Conservation (phyloP, 139 green algal species). For the Chlamydomonas applanata region DNA sequence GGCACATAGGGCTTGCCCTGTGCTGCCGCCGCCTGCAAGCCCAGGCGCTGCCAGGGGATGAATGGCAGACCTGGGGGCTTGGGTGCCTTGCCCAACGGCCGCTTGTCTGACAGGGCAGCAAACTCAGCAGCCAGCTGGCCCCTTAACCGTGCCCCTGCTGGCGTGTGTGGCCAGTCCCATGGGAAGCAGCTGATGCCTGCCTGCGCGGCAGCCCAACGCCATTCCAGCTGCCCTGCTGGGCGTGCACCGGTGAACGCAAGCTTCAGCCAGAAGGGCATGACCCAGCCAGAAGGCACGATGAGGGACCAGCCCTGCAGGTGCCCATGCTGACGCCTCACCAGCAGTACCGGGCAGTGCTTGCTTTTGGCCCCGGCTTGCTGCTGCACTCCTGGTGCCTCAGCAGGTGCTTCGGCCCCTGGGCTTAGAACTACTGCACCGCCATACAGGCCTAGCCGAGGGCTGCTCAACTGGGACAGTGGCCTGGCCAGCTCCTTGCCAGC, state of each 20-base stretch:
- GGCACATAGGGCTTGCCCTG: not conserved
- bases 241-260: slow-evolving; percentile 25
- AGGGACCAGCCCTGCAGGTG: slow-evolving; percentile 52
- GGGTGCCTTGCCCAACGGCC: slow-evolving; percentile 9
- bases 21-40: not conserved
- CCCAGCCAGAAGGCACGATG: slow-evolving; percentile 50
- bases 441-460: slow-evolving; percentile 5
- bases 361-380: not conserved
- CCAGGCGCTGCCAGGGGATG: slow-evolving; percentile 16
- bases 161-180: slow-evolving; percentile 48
- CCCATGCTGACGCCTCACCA: slow-evolving; percentile 9
- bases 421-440: not conserved
- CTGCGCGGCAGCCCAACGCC: slow-evolving; percentile 50
- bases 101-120: not conserved
- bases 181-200: slow-evolving; percentile 39
- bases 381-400: not conserved
- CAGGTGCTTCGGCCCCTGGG: not conserved
- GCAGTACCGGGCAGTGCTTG: slow-evolving; percentile 20
- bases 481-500: not conserved
- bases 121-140: not conserved
- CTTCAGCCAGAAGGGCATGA: slow-evolving; percentile 46
- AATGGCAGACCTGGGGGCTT: not conserved
- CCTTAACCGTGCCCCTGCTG: slow-evolving; percentile 23
- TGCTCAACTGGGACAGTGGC: slow-evolving; percentile 1
- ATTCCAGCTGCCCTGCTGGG: slow-evolving; percentile 56